Conservation (phyloP, 2,329 filamentous ascomycete species). For the Diaporthe amygdali region DNA sequence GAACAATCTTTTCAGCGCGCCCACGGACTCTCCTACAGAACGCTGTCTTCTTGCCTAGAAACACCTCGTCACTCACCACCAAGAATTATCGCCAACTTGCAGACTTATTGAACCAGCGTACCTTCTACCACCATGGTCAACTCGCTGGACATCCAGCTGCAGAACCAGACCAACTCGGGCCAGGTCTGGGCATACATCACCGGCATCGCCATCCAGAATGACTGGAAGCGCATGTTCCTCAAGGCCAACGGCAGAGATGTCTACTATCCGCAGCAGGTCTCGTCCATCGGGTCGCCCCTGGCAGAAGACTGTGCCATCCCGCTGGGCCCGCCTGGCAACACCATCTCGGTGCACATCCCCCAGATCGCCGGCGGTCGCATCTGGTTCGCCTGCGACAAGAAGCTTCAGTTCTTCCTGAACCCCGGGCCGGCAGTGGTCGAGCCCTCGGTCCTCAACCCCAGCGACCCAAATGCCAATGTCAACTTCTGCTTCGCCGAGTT, state of each 20-base stretch:
- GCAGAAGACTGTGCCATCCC: conserved; percentile 63
- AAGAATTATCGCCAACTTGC: neutral
- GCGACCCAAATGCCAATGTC: conserved; percentile 57
- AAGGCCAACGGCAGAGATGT: conserved; percentile 54
- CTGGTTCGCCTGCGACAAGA: conserved; percentile 63
- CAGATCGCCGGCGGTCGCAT: conserved; percentile 68
- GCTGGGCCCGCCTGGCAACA: conserved; percentile 60
- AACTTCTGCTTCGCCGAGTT: conserved; percentile 67
- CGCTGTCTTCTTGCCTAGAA: neutral
- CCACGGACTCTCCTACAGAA: neutral
- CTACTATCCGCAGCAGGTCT: conserved; percentile 62
- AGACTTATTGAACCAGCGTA: neutral
- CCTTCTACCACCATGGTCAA: conserved; percentile 39
- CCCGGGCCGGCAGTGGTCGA: conserved; percentile 70
- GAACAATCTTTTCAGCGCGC: neutral
- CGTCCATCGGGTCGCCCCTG: conserved; percentile 52
- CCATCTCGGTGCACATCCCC: conserved; percentile 61
- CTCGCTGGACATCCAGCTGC: conserved; percentile 58
- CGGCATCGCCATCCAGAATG: conserved; percentile 59
- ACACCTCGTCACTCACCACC: neutral
- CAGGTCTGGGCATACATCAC: conserved; percentile 70
- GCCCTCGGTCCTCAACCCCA: conserved; percentile 68
- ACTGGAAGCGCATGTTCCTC: conserved; percentile 42
- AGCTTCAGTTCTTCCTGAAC: conserved; percentile 67
- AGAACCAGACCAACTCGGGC: conserved; percentile 59